Conservation (phyloP, 139 green algal species). For the Tetradesmus lagerheimii region DNA sequence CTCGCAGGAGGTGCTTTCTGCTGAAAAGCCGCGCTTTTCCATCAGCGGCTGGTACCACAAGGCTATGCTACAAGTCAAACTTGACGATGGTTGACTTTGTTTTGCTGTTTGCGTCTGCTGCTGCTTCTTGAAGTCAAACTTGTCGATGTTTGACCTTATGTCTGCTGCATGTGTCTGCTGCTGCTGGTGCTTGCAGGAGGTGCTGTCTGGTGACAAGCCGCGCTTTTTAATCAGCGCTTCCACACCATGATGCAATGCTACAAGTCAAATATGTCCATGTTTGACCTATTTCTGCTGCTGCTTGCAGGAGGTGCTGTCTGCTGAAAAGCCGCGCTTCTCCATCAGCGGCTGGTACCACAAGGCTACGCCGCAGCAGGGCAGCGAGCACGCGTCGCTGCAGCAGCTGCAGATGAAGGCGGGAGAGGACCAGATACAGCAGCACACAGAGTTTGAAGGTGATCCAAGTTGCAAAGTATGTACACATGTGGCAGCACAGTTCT, state of each 20-base stretch:
- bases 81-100: too few relatives aligned
- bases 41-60: constrained; percentile 92
- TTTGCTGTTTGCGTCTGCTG: too few relatives aligned
- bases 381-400: constrained; percentile 71
- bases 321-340: constrained; percentile 73
- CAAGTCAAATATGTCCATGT: too few relatives aligned
- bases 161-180: neutral
- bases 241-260: too few relatives aligned
- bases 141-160: too few relatives aligned
- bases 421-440: constrained; percentile 55
- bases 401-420: constrained; percentile 75
- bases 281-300: too few relatives aligned
- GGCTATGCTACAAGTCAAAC: constrained; percentile 43
- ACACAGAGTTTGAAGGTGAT: constrained; percentile 53
- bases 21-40: constrained; percentile 73
- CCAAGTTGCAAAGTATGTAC: neutral
- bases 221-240: constrained; percentile 70
- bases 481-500: too few relatives aligned
- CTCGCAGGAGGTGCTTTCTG: constrained; percentile 62
- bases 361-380: constrained; percentile 49
- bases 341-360: constrained; percentile 92
- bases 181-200: constrained; percentile 44
- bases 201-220: constrained; percentile 70
- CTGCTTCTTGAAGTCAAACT: too few relatives aligned
- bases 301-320: constrained; percentile 62